A percentile compares a stretch with the other conserved stretches of the same genome.
phyloP scores from a whole-genome alignment of 164 flowering plant genomes.

The Sedum album region DNA sequence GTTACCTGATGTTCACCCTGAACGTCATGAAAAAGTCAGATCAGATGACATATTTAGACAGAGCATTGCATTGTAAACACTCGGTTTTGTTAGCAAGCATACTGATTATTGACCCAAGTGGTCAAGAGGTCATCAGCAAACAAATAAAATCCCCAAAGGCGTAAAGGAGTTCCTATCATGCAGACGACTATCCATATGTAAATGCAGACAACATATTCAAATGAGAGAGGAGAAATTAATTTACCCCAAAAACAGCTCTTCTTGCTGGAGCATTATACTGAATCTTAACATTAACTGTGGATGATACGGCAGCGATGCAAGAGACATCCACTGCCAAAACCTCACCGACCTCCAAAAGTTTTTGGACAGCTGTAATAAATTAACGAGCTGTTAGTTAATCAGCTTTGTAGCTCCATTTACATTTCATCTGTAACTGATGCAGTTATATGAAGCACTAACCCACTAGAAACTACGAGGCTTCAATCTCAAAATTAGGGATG shows the following conservation, averaged over 20 bases:
- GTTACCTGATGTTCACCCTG: conserved; percentile 71
- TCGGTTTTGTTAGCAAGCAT: not conserved
- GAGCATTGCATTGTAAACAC: not conserved
- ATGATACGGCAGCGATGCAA: conserved; percentile 71
- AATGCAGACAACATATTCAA: not conserved
- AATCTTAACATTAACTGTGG: conserved; percentile 58
- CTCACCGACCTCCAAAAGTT: conserved; percentile 90
- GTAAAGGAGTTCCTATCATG: not conserved
- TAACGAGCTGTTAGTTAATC: conserved; percentile 1
- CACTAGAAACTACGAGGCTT: not conserved
- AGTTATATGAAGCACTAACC: no score
- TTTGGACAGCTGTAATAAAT: conserved; percentile 65
- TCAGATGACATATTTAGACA: not conserved
- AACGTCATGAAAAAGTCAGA: not conserved
- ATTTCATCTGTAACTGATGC: no score
- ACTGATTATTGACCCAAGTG: not conserved
- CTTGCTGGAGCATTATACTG: conserved; percentile 70
- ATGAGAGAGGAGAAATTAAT: conserved; percentile 11
- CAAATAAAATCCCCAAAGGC: not conserved
- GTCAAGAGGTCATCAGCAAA: not conserved
- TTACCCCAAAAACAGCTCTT: conserved; percentile 82
- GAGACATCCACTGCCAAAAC: conserved; percentile 65
- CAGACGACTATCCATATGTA: not conserved
- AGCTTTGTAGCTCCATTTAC: not conserved
- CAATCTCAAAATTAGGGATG: conserved; percentile 11